Evolutionary conservation across 2,329 filamentous ascomycete genomes (phyloP), one percentile per base, ranked within the genome.

Genomic region (Fusarium neocosmosporiellum): DNA sequence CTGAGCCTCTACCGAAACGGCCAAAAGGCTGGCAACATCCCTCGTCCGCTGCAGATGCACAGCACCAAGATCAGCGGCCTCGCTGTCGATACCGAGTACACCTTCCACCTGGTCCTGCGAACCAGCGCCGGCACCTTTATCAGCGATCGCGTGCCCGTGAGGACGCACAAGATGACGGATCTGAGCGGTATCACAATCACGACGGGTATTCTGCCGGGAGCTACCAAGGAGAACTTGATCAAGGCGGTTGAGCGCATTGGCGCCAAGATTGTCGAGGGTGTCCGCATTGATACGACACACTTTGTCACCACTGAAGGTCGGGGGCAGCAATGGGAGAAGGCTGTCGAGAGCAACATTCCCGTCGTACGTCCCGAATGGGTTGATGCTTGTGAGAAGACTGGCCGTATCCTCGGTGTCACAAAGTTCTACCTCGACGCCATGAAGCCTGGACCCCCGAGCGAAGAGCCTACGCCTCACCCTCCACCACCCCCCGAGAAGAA

Each of bases 131-230:
- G 96, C 67, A 97, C 94, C 41, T 95, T 91, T 78, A 89, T 89
- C 69, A 96, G 93, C 80, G 94, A 98, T 74, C 94, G 93, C 81
- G 87, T 99, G 60, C 89, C 89, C 5, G 95, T 98, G 66, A 91
- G 93, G 79, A 99, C 96, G 53, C 96, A 99, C 86, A 98, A 98
- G 86, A 98, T 99, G 95, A 98, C 96, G 41, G 95, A 99, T 81
- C 87, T 99, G 59, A 95, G 93, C 74, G 96, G 96, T 66, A 95
- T 99, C 82, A 98, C 96, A 27, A 93, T 99, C 76, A 98, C 96
- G 3, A 92, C 95, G 1, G 96, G 96, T 59, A 89, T 98, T 75
- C 88, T 99, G 82, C 93, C 95, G 2, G 86, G 89, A 9, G 86
- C 91, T 61, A 86, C 92, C 63, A 91, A 90, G 79, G 94, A 97